Evolutionary conservation across 108 stramenopile genomes (phyloP).

Genomic region (Parmales sp.): DNA sequence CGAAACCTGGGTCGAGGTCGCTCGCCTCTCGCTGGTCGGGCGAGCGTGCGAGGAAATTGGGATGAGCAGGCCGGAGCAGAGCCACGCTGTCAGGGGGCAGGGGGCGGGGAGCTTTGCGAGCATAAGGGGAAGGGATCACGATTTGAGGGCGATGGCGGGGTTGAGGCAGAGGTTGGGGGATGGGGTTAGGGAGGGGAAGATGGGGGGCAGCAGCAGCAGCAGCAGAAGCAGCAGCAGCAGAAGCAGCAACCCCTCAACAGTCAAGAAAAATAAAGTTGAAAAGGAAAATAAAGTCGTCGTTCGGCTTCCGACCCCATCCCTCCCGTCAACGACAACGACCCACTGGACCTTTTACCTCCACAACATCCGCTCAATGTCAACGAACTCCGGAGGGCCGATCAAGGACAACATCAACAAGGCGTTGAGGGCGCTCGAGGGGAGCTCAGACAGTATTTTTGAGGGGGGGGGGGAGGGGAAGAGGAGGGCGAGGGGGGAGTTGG

Average conservation of each 20-base stretch:
- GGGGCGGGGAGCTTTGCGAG: not conserved
- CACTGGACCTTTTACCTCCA: constrained; percentile 62
- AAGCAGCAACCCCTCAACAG: not conserved
- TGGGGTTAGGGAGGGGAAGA: not conserved
- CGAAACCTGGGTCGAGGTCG: constrained; percentile 73
- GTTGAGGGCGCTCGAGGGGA: constrained; percentile 12
- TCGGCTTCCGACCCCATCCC: constrained; percentile 38
- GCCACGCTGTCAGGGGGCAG: constrained; percentile 30
- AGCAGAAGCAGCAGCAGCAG: not conserved
- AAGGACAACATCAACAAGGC: constrained; percentile 5
- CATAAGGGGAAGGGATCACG: not conserved
- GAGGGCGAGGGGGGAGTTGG: not conserved
- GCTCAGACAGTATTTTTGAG: no score
- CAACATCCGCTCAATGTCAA: constrained; percentile 27
- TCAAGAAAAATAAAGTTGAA: not conserved
- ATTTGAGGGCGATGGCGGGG: not conserved
- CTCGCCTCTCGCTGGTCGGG: constrained; percentile 50
- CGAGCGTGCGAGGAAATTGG: constrained; percentile 70
- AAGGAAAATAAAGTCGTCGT: not conserved
- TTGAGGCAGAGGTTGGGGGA: not conserved
- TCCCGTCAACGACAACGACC: constrained; percentile 26
- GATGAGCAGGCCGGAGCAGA: constrained; percentile 47
- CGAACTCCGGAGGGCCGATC: not conserved
- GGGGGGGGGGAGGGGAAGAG: not conserved
- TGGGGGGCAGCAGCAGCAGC: not conserved